Base-by-base conservation (phyloP, 2,329 filamentous ascomycete species). In the Ophiocordyceps camponoti-floridani region DNA sequence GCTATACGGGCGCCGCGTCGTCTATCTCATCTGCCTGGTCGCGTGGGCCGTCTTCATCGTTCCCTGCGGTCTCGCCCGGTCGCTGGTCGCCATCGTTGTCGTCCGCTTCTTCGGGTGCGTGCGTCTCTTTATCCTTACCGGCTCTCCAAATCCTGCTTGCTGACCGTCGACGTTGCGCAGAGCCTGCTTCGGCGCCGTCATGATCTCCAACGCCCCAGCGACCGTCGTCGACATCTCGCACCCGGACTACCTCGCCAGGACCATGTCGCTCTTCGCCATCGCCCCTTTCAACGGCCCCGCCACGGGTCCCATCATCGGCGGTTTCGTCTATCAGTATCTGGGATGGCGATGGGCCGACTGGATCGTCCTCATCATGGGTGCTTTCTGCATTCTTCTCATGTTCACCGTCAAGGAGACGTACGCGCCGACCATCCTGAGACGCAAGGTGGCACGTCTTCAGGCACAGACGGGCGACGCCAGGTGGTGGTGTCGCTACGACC, bases 321-420 rank as follows among this genome's bases (percentile, higher is more conserved):
- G 87, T 0, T 93, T 94, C 52, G 55, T 63, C 16, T 65, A 56
- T 51, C 70, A 87, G 58, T 77, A 82, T 49, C 66, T 91, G 2
- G 86, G 85, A 11, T 95, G 88, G 88, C 67, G 87, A 28, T 94
- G 86, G 85, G 81, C 80, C 35, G 83, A 84, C 55, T 94, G 84
- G 82, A 69, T 91, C 18, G 73, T 80, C 9, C 62, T 89, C 54
- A 88, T 93, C 44, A 68, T 85, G 10, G 73, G 74, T 0, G 84
- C 74, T 1, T 67, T 72, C 0, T 76, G 75, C 0, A 72, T 79
- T 46, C 48, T 71, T 18, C 62, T 79, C 50, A 72, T 85, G 51
- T 56, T 68, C 2, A 66, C 73, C 1, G 67, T 83, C 42, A 73
- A 73, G 48, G 86, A 94, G 62, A 89, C 84, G 0, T 93, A 93